A percentile compares a stretch with the other conserved stretches of the same genome.
phyloP scores from a whole-genome alignment of 805 yeast species.

The Wickerhamiella sorbophila region DNA sequence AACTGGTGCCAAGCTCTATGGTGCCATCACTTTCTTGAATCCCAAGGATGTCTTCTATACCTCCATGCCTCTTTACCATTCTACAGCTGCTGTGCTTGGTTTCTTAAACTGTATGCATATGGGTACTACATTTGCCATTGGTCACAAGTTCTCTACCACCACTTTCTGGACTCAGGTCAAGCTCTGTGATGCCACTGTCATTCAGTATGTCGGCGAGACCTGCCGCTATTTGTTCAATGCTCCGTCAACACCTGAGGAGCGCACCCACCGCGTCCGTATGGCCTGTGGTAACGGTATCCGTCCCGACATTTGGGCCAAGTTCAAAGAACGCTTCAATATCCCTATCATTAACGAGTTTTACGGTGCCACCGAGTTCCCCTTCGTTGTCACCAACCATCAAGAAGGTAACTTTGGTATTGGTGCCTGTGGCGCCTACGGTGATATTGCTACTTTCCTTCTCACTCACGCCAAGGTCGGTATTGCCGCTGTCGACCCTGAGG shows the following conservation, averaged over 20 bases:
- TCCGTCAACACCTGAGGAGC: slow-evolving; percentile 46
- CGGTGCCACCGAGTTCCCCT: slow-evolving; percentile 86
- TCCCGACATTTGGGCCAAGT: slow-evolving; percentile 72
- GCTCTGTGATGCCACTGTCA: slow-evolving; percentile 54
- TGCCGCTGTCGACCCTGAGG: slow-evolving; percentile 70
- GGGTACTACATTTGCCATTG: slow-evolving; percentile 67
- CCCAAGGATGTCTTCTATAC: slow-evolving; percentile 51
- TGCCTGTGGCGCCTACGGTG: slow-evolving; percentile 71
- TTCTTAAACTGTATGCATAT: slow-evolving; percentile 49
- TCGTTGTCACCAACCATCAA: slow-evolving; percentile 73
- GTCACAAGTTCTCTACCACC: slow-evolving; percentile 69
- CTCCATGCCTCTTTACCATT: slow-evolving; percentile 91
- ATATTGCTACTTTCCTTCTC: slow-evolving; percentile 29
- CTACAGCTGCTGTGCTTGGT: slow-evolving; percentile 84
- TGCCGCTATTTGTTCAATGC: slow-evolving; percentile 70
- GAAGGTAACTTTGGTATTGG: slow-evolving; percentile 70
- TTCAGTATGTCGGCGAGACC: slow-evolving; percentile 91
- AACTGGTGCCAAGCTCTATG: slow-evolving; percentile 57
- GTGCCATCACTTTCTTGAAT: slow-evolving; percentile 49
- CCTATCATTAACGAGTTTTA: slow-evolving; percentile 76
- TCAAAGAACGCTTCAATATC: slow-evolving; percentile 64
- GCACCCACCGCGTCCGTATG: slow-evolving; percentile 41
- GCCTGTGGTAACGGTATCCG: slow-evolving; percentile 90
- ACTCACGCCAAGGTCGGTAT: slow-evolving; percentile 37
- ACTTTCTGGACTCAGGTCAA: slow-evolving; percentile 84